A percentile compares a stretch with the other conserved stretches of the same genome.
Conservation (phyloP, 2,329 filamentous ascomycete genomes). For the Nemania diffusa region DNA sequence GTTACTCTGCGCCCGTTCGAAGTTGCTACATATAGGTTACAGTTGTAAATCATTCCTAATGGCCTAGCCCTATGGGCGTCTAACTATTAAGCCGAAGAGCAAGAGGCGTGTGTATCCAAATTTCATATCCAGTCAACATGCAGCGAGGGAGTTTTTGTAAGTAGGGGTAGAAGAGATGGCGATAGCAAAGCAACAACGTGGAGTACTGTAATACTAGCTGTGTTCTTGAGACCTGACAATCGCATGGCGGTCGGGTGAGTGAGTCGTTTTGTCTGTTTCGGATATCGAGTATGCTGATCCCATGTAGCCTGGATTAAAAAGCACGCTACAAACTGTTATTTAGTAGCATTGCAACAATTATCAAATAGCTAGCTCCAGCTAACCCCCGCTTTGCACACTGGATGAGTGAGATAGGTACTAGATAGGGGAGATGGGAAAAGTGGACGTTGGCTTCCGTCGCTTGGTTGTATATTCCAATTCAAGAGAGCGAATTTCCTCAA, state of each 20-base stretch:
- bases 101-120: not conserved
- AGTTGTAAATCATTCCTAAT: slow-evolving; percentile 54
- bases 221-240: not conserved
- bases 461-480: not conserved
- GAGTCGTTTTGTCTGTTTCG: not conserved
- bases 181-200: not conserved
- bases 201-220: not conserved
- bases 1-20: slow-evolving; percentile 83
- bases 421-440: not conserved
- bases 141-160: not conserved
- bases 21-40: slow-evolving; percentile 80
- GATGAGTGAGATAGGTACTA: not conserved
- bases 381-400: not conserved
- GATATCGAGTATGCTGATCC: not conserved
- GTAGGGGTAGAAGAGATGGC: not conserved
- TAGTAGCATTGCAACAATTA: not conserved
- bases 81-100: not conserved
- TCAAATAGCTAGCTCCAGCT: not conserved
- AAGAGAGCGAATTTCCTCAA: not conserved
- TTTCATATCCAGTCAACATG: not conserved
- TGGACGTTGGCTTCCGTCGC: not conserved
- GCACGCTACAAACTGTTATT: not conserved
- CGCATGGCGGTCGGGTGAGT: not conserved
- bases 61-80: not conserved
- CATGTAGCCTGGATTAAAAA: not conserved